phyloP scores from a whole-genome alignment of 495 filamentous ascomycete genomes.

The Trichoderma erinaceum region DNA sequence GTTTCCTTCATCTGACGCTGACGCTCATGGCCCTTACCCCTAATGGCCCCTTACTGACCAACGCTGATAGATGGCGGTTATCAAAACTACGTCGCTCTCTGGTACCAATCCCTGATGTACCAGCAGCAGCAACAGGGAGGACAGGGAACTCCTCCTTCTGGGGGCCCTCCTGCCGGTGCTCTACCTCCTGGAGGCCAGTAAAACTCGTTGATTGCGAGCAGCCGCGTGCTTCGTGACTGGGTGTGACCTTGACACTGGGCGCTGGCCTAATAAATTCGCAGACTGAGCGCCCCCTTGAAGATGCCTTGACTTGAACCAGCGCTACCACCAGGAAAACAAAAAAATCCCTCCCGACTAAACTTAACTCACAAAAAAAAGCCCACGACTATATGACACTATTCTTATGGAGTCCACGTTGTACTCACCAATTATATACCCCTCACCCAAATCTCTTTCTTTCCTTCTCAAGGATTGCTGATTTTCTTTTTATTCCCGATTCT shows the following conservation, averaged over 20 bases:
- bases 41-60: constrained; percentile 17
- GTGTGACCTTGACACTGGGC: constrained; percentile 7
- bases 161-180: constrained; percentile 4
- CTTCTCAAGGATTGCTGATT: not conserved
- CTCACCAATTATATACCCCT: constrained; percentile 4
- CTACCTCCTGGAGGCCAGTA: constrained; percentile 4
- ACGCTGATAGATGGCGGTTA: constrained; percentile 50
- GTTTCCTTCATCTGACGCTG: constrained; percentile 19
- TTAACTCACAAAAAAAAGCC: not conserved
- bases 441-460: not conserved
- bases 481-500: not conserved
- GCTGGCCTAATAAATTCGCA: constrained; percentile 6
- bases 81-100: constrained; percentile 55
- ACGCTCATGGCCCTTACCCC: constrained; percentile 14
- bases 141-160: constrained; percentile 5
- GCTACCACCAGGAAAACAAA: not conserved
- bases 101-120: constrained; percentile 51
- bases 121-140: constrained; percentile 30
- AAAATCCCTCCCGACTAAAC: not conserved
- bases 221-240: constrained; percentile 13
- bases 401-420: constrained; percentile 12
- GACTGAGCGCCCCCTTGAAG: constrained; percentile 2
- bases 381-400: constrained; percentile 13
- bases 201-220: not conserved
- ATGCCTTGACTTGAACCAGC: not conserved